A percentile compares a stretch with the other conserved stretches of the same genome.
phyloP scores from a whole-genome alignment of 768 basidiomycete genomes.

The Podaxis sp. region DNA sequence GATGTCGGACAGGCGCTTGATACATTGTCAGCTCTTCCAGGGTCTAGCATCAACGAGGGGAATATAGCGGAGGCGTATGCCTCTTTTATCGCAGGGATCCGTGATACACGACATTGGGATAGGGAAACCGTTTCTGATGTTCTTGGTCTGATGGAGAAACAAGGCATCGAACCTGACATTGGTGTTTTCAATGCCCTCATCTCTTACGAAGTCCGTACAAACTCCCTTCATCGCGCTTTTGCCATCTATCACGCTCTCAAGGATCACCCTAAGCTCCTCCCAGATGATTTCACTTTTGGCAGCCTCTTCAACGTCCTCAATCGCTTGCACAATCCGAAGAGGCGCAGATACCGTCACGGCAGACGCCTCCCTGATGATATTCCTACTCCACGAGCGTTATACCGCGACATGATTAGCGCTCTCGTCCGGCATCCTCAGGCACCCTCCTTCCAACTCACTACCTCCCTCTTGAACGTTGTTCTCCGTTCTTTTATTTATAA shows the following conservation, averaged over 20 bases:
- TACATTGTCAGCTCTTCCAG: neutral
- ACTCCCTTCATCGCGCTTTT: constrained; percentile 11
- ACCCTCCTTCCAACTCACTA: constrained; percentile 26
- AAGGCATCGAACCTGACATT: constrained; percentile 5
- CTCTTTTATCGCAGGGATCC: constrained; percentile 2
- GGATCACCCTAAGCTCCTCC: neutral
- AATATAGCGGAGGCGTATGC: neutral
- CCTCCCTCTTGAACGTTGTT: constrained; percentile 38
- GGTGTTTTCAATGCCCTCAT: constrained; percentile 10
- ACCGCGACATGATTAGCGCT: constrained; percentile 42
- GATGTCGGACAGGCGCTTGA: neutral
- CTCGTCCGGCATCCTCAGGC: constrained; percentile 14
- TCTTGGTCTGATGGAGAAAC: constrained; percentile 5
- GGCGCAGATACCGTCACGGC: constrained; percentile 3
- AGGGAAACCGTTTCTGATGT: constrained; percentile 2
- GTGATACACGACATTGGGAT: neutral
- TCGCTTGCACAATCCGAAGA: constrained; percentile 7
- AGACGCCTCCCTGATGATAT: neutral
- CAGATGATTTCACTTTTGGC: constrained; percentile 7
- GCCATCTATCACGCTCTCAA: constrained; percentile 11
- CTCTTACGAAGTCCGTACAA: constrained; percentile 5
- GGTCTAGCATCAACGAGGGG: neutral
- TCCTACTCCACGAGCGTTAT: constrained; percentile 39
- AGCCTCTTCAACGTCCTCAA: constrained; percentile 11
- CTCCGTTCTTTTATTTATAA: constrained; percentile 44